These are phyloP conservation scores for Pseudocercospora macadamiae DNA, from an alignment of 2,329 filamentous ascomycete species.

Conservation along the genomic window DNA sequence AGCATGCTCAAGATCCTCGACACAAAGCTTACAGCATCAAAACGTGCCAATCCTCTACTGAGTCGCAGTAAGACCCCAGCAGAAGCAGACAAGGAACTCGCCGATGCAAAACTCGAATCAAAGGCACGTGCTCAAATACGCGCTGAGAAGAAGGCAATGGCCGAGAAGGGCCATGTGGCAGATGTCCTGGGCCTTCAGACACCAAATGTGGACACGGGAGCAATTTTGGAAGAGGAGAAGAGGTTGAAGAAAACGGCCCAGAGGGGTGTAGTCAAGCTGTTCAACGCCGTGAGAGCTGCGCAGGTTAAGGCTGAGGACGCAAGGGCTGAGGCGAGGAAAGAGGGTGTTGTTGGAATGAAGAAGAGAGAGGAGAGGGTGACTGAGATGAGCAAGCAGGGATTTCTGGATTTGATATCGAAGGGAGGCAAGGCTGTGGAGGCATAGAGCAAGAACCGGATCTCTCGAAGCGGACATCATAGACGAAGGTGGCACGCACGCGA, in stretches of 20 bases:
- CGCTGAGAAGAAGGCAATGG: conserved; percentile 74
- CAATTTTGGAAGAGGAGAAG: conserved; percentile 71
- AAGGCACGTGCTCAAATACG: conserved; percentile 79
- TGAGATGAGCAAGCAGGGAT: conserved; percentile 96
- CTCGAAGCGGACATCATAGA: no score
- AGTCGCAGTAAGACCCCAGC: conserved; percentile 77
- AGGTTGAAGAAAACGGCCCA: conserved; percentile 84
- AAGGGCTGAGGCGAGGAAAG: conserved; percentile 67
- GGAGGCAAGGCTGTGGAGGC: conserved; percentile 47
- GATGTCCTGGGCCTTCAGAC: conserved; percentile 74
- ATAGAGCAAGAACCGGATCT: no score
- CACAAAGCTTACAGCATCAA: conserved; percentile 81
- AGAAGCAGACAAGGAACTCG: conserved; percentile 70
- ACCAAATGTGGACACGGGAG: conserved; percentile 51
- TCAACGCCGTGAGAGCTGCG: conserved; percentile 90
- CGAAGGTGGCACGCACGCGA: no score
- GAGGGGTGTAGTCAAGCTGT: conserved; percentile 91
- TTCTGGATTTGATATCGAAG: conserved; percentile 81
- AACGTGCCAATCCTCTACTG: conserved; percentile 87
- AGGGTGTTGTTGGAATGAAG: conserved; percentile 76
- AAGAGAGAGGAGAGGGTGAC: conserved; percentile 85
- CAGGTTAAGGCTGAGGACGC: conserved; percentile 87
- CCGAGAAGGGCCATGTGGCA: conserved; percentile 85
- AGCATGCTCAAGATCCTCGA: conserved; percentile 91
- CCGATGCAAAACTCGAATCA: conserved; percentile 76